Percentiles rank a stretch among this genome's conserved stretches.
These are phyloP conservation scores for Coniochaeta sp. DNA, from an alignment of 2,329 filamentous ascomycete species.

Conservation along the genomic window DNA sequence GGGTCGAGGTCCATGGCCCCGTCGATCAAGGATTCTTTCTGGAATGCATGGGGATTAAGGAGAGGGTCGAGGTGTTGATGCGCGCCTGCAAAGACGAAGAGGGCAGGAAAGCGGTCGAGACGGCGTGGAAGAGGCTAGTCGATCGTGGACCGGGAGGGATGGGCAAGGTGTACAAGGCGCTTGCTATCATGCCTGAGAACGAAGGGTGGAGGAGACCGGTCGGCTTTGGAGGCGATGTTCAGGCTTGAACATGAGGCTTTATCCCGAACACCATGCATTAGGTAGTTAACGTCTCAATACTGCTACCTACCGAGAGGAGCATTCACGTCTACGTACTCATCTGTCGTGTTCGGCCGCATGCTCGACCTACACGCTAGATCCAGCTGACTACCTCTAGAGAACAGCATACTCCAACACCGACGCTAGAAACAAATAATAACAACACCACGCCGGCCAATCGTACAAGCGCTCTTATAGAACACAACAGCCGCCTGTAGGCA, in stretches of 20 bases:
- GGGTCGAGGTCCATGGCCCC: constrained; percentile 87
- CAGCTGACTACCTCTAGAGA: neutral
- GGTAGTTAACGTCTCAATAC: no score
- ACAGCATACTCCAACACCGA: neutral
- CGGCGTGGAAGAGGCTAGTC: constrained; percentile 74
- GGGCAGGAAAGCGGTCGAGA: constrained; percentile 48
- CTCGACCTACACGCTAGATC: neutral
- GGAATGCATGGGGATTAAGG: constrained; percentile 70
- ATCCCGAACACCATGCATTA: neutral
- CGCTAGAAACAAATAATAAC: neutral
- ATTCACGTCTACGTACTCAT: no score
- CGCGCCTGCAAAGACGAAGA: constrained; percentile 27
- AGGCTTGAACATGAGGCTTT: constrained; percentile 4
- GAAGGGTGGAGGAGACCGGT: constrained; percentile 68
- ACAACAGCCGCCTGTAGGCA: no score
- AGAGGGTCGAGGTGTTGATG: constrained; percentile 64
- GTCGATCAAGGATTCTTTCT: constrained; percentile 80
- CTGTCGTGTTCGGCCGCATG: no score
- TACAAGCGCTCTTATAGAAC: no score
- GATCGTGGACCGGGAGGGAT: constrained; percentile 78
- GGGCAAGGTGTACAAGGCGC: constrained; percentile 89
- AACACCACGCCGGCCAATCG: no score
- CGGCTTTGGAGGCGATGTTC: constrained; percentile 76
- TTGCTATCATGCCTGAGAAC: constrained; percentile 84
- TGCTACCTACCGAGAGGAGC: no score